Conservation (phyloP, 306 rosid species). For the Cucumis melo region DNA sequence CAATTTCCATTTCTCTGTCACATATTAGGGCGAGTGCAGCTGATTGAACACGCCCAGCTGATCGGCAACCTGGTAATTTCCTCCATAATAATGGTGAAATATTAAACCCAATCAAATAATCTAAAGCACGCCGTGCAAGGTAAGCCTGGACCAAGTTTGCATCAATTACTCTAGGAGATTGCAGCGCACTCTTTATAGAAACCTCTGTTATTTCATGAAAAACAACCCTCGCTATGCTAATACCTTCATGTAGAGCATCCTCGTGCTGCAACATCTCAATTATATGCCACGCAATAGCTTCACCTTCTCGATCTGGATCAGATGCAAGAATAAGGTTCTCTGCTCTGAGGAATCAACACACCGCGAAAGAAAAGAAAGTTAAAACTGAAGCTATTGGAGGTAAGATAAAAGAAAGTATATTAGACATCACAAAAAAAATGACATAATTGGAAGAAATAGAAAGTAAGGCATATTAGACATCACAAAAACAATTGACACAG, state of each 20-base stretch:
- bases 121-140: slow-evolving; percentile 95
- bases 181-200: slow-evolving; percentile 64
- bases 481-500: not conserved
- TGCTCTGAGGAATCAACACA: slow-evolving; percentile 65
- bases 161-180: slow-evolving; percentile 68
- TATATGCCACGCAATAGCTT: slow-evolving; percentile 98
- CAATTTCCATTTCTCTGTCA: slow-evolving; percentile 90
- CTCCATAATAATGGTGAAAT: slow-evolving; percentile 93
- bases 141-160: slow-evolving; percentile 82
- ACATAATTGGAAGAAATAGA: slow-evolving; percentile 6
- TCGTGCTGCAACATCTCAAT: slow-evolving; percentile 90
- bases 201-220: slow-evolving; percentile 93
- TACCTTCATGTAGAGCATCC: slow-evolving; percentile 52
- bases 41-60: slow-evolving; percentile 98
- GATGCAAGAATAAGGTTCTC: slow-evolving; percentile 95
- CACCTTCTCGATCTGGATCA: slow-evolving; percentile 99
- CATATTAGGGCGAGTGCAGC: slow-evolving; percentile 92
- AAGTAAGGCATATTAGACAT: not conserved
- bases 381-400: slow-evolving; percentile 10
- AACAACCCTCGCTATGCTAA: slow-evolving; percentile 59
- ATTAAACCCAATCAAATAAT: slow-evolving; percentile 94
- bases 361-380: slow-evolving; percentile 13
- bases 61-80: slow-evolving; percentile 93
- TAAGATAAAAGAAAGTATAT: slow-evolving; percentile 11
- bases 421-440: slow-evolving; percentile 3